Percentiles rank a stretch among this genome's conserved stretches.
These are phyloP conservation scores for Pyricularia sp. DNA, from an alignment of 2,329 filamentous ascomycete species.

Conservation along the genomic window DNA sequence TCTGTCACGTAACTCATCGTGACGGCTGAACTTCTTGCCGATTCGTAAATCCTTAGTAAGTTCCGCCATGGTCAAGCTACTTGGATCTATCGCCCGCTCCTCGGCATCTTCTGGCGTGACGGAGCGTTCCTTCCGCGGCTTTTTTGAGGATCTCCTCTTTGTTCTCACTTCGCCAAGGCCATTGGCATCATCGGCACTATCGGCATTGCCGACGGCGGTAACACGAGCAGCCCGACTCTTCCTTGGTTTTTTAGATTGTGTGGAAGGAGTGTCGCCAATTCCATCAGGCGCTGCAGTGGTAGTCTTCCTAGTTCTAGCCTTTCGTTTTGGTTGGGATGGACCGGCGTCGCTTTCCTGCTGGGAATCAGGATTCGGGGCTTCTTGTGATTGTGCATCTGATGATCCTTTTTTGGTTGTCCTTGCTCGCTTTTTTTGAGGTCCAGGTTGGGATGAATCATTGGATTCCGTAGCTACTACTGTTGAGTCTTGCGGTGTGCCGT, in stretches of 20 bases:
- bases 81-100: conserved; percentile 47
- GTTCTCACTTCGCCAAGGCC: background rate
- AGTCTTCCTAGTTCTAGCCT: background rate
- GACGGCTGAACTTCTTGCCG: conserved; percentile 62
- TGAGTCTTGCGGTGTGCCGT: background rate
- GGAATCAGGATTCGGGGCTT: background rate
- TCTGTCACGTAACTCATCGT: conserved; percentile 58
- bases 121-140: conserved; percentile 27
- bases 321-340: background rate
- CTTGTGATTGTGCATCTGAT: background rate
- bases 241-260: background rate
- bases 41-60: conserved; percentile 56
- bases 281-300: background rate
- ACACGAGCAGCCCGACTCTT: background rate
- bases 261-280: background rate
- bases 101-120: conserved; percentile 53
- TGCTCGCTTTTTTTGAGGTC: background rate
- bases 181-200: conserved; percentile 8
- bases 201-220: conserved; percentile 9
- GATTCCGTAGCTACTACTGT: background rate
- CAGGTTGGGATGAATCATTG: background rate
- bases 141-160: conserved; percentile 10
- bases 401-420: background rate
- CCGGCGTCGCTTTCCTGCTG: background rate
- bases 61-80: conserved; percentile 58